Percentiles rank a stretch among this genome's conserved stretches.
Conservation (phyloP, 1,284 basidiomycete species). For the Rhodotorula sp. region DNA sequence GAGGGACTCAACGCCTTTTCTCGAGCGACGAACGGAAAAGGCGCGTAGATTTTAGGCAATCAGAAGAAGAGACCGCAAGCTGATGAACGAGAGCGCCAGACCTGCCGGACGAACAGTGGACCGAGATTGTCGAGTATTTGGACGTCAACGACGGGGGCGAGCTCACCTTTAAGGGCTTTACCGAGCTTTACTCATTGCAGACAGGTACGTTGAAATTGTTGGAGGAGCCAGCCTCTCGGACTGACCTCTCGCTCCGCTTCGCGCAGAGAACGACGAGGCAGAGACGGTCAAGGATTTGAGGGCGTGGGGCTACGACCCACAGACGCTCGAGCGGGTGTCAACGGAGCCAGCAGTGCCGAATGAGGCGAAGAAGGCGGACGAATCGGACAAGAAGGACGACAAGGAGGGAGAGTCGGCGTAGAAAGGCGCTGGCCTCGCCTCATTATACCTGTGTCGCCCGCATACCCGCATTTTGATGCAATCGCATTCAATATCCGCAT, state of each 20-base stretch:
- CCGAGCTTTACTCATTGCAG: conserved; percentile 31
- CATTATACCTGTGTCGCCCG: background rate
- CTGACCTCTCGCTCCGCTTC: background rate
- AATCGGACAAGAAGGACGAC: background rate
- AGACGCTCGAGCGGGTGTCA: conserved; percentile 5
- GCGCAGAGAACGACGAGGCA: conserved; percentile 27
- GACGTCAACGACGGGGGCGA: conserved; percentile 20
- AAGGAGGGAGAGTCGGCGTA: background rate
- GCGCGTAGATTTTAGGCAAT: background rate
- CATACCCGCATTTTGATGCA: background rate
- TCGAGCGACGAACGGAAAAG: conserved; percentile 26
- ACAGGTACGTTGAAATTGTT: conserved; percentile 7
- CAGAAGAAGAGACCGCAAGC: background rate
- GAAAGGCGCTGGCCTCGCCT: background rate
- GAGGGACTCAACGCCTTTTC: conserved; percentile 23
- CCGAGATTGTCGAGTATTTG: conserved; percentile 28
- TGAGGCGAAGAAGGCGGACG: background rate
- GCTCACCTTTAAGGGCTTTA: conserved; percentile 34
- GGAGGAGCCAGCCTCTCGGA: too few species aligned
- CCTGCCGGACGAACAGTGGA: conserved; percentile 21
- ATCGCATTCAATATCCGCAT: too few species aligned
- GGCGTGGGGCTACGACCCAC: conserved; percentile 24
- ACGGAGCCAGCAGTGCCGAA: background rate
- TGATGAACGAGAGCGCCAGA: background rate
- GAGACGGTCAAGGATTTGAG: conserved; percentile 34